Percentiles rank a stretch among this genome's conserved stretches.
These are phyloP conservation scores for Botrytis tulipae DNA, from an alignment of 2,329 filamentous ascomycete species.

Conservation along the genomic window DNA sequence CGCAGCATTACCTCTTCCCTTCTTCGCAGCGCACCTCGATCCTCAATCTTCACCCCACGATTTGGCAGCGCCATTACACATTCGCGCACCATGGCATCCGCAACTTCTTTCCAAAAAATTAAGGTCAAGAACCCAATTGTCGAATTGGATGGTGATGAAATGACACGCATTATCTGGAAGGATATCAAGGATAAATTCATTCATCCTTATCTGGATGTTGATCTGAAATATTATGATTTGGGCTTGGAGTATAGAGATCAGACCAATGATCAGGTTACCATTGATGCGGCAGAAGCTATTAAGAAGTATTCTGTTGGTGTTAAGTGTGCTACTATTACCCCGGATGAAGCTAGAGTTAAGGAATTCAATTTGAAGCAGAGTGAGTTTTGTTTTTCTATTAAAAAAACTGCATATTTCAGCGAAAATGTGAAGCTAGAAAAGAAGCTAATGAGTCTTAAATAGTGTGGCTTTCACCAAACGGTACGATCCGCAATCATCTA, in stretches of 20 bases:
- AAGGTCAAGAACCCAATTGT: slow-evolving; percentile 99
- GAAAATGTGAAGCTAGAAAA: not conserved
- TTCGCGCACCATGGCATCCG: slow-evolving; percentile 53
- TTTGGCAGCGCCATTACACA: slow-evolving; percentile 36
- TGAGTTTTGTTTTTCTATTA: slow-evolving; percentile 45
- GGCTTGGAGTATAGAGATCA: slow-evolving; percentile 92
- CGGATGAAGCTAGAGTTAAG: slow-evolving; percentile 92
- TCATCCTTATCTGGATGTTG: slow-evolving; percentile 90
- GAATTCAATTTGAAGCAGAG: slow-evolving; percentile 99
- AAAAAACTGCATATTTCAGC: not conserved
- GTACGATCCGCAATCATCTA: slow-evolving; percentile 72
- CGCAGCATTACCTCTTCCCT: slow-evolving; percentile 10
- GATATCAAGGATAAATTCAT: slow-evolving; percentile 99
- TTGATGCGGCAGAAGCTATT: slow-evolving; percentile 94
- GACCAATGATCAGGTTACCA: slow-evolving; percentile 93
- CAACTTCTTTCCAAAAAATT: slow-evolving; percentile 70
- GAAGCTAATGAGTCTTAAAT: slow-evolving; percentile 24
- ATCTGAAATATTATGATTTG: slow-evolving; percentile 97
- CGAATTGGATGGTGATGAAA: slow-evolving; percentile 92
- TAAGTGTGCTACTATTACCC: slow-evolving; percentile 99
- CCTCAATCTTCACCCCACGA: slow-evolving; percentile 11
- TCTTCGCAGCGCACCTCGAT: slow-evolving; percentile 9
- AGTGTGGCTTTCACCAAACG: slow-evolving; percentile 99
- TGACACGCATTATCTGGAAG: slow-evolving; percentile 99
- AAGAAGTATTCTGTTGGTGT: slow-evolving; percentile 98